Conservation (phyloP, 1,139 yeast species). For the Pichia sp. region DNA sequence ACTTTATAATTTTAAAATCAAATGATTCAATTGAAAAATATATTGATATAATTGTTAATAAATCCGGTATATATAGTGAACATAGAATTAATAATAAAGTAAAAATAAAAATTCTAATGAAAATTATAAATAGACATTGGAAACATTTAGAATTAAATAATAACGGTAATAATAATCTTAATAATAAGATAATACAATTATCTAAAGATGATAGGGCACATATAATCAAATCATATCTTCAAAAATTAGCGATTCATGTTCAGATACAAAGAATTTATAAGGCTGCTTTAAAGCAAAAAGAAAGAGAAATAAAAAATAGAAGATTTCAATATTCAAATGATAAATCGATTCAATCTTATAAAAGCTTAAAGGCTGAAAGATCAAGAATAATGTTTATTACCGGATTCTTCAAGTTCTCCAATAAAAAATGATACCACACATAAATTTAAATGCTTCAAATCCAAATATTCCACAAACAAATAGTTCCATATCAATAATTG, state of each 20-base stretch:
- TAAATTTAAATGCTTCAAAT: too few relatives aligned
- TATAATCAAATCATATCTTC: constrained; percentile 44
- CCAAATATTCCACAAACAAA: not conserved
- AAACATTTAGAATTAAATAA: constrained; percentile 9
- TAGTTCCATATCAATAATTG: constrained; percentile 1
- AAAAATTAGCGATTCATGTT: constrained; percentile 47
- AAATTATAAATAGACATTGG: constrained; percentile 28
- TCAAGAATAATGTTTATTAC: constrained; percentile 14
- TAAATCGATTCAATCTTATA: constrained; percentile 15
- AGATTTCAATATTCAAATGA: constrained; percentile 8
- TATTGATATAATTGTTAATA: constrained; percentile 33
- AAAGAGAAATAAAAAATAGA: constrained; percentile 14
- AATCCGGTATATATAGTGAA: constrained; percentile 47
- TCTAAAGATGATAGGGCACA: constrained; percentile 38
- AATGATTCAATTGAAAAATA: constrained; percentile 40
- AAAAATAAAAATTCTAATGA: constrained; percentile 33
- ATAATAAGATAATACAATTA: too few relatives aligned
- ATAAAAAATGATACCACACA: not conserved
- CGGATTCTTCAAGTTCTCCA: constrained; percentile 4
- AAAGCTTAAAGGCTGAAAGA: constrained; percentile 17
- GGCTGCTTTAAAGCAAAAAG: constrained; percentile 33
- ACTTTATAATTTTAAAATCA: constrained; percentile 41
- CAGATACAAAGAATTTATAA: constrained; percentile 56
- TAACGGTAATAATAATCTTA: not conserved
- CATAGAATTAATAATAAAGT: constrained; percentile 37